Conservation (phyloP, 176 grass and related monocot species). For the Phoenix dactylifera region DNA sequence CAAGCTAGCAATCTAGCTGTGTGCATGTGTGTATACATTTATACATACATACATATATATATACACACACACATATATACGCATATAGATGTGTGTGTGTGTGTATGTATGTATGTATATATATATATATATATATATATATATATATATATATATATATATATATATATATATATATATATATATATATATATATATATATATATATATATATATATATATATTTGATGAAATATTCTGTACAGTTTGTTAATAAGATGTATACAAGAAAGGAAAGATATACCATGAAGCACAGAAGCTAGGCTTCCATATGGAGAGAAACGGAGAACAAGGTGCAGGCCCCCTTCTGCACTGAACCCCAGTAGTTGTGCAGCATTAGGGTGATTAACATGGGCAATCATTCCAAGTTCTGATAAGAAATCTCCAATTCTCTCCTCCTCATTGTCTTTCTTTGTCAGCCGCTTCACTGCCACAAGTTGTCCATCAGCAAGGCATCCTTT, state of each 20-base stretch:
- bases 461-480: conserved; percentile 83
- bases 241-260: background rate
- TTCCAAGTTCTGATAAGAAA: conserved; percentile 96
- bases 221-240: no score
- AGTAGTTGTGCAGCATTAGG: conserved; percentile 90
- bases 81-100: no score
- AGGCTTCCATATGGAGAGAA: conserved; percentile 95
- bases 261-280: background rate
- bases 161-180: no score
- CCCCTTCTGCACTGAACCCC: conserved; percentile 86
- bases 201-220: no score
- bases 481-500: conserved; percentile 69
- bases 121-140: no score
- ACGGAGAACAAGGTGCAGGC: conserved; percentile 79
- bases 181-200: no score
- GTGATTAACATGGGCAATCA: conserved; percentile 98
- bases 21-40: no score
- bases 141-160: no score
- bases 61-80: no score
- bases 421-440: conserved; percentile 78
- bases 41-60: no score
- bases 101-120: no score
- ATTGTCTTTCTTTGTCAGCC: conserved; percentile 66
- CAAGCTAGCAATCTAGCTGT: no score
- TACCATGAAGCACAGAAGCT: conserved; percentile 87